phyloP scores from a whole-genome alignment of 352 stramenopile species.

The Thraustochytrium sp. region DNA sequence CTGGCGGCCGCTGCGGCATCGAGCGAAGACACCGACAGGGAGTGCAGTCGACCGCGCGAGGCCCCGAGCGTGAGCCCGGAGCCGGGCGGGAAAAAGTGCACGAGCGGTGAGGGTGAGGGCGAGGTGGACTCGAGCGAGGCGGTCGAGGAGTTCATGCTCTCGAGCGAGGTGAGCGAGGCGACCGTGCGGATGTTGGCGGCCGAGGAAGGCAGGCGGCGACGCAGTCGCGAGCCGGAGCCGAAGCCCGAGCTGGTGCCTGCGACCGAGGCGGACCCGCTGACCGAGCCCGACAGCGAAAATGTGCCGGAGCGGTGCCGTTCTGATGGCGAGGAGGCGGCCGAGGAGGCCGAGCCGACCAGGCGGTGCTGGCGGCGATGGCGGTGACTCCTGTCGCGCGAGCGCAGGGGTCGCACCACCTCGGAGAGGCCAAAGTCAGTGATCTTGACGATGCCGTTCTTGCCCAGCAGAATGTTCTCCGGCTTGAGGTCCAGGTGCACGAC shows the following conservation, averaged over 20 bases:
- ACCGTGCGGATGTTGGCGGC: conserved; percentile 3
- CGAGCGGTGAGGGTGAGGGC: conserved; percentile 27
- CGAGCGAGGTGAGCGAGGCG: conserved; percentile 29
- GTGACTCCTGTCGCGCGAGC: neutral
- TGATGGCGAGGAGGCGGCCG: too few relatives aligned
- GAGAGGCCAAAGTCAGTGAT: conserved; percentile 78
- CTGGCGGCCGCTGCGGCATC: neutral
- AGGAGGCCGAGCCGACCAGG: neutral
- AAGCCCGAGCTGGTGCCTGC: too few relatives aligned
- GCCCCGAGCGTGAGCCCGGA: neutral
- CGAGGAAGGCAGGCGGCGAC: neutral
- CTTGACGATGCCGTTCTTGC: conserved; percentile 69
- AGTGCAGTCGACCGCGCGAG: neutral
- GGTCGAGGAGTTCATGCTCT: conserved; percentile 7
- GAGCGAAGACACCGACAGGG: neutral
- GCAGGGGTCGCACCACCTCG: conserved; percentile 41
- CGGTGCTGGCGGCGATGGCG: neutral
- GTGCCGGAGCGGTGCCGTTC: too few relatives aligned
- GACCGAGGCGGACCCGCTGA: too few relatives aligned
- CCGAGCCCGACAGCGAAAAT: too few relatives aligned
- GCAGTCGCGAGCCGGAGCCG: too few relatives aligned
- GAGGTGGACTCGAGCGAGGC: conserved; percentile 11
- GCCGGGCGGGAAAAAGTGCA: conserved; percentile 11
- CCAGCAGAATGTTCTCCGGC: conserved; percentile 75
- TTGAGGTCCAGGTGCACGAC: conserved; percentile 66